Conservation (phyloP, 2,329 filamentous ascomycete genomes). For the Plenodomus lindquistii region DNA sequence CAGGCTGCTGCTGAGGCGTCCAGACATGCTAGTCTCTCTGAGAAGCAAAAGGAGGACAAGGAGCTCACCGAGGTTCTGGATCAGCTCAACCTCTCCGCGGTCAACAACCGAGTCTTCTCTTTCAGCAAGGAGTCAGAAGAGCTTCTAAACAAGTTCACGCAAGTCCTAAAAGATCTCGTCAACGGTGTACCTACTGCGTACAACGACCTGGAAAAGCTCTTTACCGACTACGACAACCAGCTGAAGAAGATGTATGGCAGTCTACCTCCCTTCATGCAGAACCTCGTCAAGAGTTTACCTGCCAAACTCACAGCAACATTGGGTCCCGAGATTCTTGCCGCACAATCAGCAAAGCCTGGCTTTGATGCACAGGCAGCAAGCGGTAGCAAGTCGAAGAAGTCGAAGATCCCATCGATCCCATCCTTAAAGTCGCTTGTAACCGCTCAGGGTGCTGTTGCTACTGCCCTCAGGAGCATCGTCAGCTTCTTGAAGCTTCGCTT, state of each 20-base stretch:
- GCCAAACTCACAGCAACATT: conserved; percentile 76
- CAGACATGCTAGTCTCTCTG: conserved; percentile 40
- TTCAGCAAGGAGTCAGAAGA: conserved; percentile 83
- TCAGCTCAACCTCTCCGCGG: conserved; percentile 77
- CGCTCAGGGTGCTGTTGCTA: conserved; percentile 83
- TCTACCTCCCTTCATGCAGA: conserved; percentile 79
- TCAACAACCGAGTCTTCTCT: conserved; percentile 84
- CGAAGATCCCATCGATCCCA: conserved; percentile 62
- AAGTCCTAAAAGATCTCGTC: conserved; percentile 88
- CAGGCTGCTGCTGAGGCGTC: conserved; percentile 38
- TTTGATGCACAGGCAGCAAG: conserved; percentile 45
- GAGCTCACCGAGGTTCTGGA: conserved; percentile 82
- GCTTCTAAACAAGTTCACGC: conserved; percentile 80
- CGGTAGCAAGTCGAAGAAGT: conserved; percentile 49
- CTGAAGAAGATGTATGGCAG: conserved; percentile 66
- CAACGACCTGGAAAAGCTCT: conserved; percentile 75
- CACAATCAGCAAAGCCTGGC: conserved; percentile 69
- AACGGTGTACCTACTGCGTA: conserved; percentile 94
- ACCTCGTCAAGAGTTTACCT: conserved; percentile 81
- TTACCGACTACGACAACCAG: conserved; percentile 66
- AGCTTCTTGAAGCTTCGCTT: conserved; percentile 84
- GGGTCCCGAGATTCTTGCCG: conserved; percentile 81
- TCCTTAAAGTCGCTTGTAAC: conserved; percentile 79
- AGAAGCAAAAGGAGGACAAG: conserved; percentile 61
- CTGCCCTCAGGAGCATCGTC: conserved; percentile 87